Evolutionary conservation across 202 grass and related monocot genomes (phyloP).

Genomic region (Cymbopogon flexuosus): DNA sequence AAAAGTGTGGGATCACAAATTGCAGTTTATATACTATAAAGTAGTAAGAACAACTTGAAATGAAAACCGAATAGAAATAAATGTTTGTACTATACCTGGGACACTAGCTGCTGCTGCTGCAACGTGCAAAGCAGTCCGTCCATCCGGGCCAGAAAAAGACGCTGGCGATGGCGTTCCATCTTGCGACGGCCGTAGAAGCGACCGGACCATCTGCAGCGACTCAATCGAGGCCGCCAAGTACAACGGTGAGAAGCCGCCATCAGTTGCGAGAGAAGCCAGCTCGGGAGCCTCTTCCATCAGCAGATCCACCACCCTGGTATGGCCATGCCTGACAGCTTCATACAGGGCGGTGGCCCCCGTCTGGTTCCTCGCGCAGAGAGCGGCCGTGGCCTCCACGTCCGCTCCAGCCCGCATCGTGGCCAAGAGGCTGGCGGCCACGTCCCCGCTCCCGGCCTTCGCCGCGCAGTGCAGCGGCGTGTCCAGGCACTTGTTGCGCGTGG

Average conservation of each 20-base stretch:
- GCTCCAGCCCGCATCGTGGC: neutral
- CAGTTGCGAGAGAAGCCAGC: neutral
- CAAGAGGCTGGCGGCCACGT: neutral
- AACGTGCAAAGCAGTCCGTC: neutral
- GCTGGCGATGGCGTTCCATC: neutral
- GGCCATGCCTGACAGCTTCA: neutral
- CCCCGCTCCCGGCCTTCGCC: neutral
- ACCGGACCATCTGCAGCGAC: neutral
- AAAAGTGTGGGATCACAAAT: too few relatives aligned
- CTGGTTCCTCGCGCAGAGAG: neutral
- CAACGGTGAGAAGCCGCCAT: neutral
- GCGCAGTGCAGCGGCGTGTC: constrained; percentile 46
- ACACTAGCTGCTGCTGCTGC: neutral
- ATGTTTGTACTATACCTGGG: neutral
- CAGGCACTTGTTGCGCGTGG: neutral
- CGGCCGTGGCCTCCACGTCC: neutral
- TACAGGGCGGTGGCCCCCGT: neutral
- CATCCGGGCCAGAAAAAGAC: neutral
- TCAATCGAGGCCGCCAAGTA: neutral
- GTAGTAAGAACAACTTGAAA: too few relatives aligned
- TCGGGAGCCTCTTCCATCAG: neutral
- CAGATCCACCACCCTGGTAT: neutral
- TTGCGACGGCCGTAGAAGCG: neutral
- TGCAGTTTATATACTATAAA: neutral
- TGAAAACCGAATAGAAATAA: too few relatives aligned